A percentile compares a stretch with the other conserved stretches of the same genome.
Evolutionary conservation across 371 early-diverging fungal species (phyloP).

Genomic region (Parasitella parasitica): DNA sequence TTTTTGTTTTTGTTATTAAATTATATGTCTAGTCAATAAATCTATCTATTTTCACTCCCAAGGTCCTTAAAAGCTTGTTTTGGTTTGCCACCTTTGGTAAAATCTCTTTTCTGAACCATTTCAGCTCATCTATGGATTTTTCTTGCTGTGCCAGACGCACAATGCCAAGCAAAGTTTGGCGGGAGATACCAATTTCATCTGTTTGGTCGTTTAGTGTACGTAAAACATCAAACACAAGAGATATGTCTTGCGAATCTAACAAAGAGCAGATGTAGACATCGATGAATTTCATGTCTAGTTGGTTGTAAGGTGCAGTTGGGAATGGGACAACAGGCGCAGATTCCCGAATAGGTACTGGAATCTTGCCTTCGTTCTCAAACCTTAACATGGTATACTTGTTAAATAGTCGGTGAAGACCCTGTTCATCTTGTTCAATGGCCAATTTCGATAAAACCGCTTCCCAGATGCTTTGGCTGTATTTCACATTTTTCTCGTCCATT

Average conservation of each 20-base stretch:
- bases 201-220: slow-evolving; percentile 31
- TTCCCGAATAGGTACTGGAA: slow-evolving; percentile 45
- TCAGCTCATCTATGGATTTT: slow-evolving; percentile 14
- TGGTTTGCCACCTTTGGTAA: slow-evolving; percentile 11
- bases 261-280: slow-evolving; percentile 37
- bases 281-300: slow-evolving; percentile 39
- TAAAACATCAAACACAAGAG: slow-evolving; percentile 43
- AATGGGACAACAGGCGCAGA: slow-evolving; percentile 34
- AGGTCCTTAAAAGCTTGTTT: slow-evolving; percentile 5
- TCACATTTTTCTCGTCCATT: slow-evolving; percentile 3
- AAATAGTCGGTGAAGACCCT: slow-evolving; percentile 21
- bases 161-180: slow-evolving; percentile 2
- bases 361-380: slow-evolving; percentile 35
- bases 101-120: slow-evolving; percentile 12
- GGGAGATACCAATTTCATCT: slow-evolving; percentile 3
- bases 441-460: slow-evolving; percentile 9
- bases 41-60: slow-evolving; percentile 5
- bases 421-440: slow-evolving; percentile 4
- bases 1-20: neutral
- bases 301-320: slow-evolving; percentile 46
- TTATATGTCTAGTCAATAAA: too few relatives aligned
- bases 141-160: slow-evolving; percentile 18
- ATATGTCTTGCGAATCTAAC: slow-evolving; percentile 40
- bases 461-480: slow-evolving; percentile 15
- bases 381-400: slow-evolving; percentile 45